Conservation (phyloP, 768 basidiomycete species). For the Lactarius quietus region DNA sequence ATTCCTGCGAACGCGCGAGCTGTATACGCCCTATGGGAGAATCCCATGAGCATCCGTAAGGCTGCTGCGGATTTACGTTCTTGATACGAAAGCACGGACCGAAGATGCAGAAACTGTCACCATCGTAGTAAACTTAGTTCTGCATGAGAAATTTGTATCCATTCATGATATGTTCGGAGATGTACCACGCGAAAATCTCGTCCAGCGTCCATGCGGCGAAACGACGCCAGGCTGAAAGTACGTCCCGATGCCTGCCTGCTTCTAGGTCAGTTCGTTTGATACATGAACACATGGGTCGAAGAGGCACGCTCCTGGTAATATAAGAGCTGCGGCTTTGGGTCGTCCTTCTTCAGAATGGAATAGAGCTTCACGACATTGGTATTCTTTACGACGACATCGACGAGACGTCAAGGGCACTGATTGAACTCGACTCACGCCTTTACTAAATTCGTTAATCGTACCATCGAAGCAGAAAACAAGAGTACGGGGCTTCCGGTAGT, state of each 20-base stretch:
- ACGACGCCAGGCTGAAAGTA: slow-evolving; percentile 16
- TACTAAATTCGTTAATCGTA: slow-evolving; percentile 46
- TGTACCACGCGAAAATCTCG: slow-evolving; percentile 15
- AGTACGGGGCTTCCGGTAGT: slow-evolving; percentile 35
- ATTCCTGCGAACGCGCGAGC: slow-evolving; percentile 74
- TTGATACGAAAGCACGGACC: slow-evolving; percentile 38
- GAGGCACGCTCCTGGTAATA: slow-evolving; percentile 14
- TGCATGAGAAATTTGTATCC: slow-evolving; percentile 80
- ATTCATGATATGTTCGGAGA: slow-evolving; percentile 38
- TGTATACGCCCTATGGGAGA: slow-evolving; percentile 68
- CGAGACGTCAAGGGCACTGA: not conserved
- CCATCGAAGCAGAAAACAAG: slow-evolving; percentile 72
- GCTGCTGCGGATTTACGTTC: not conserved
- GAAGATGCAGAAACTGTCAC: slow-evolving; percentile 73
- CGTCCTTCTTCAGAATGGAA: slow-evolving; percentile 58
- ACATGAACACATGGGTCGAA: too few species aligned
- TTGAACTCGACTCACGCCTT: not conserved
- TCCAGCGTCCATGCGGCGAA: slow-evolving; percentile 15
- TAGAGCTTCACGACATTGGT: slow-evolving; percentile 73
- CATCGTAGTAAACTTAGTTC: slow-evolving; percentile 61
- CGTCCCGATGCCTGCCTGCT: slow-evolving; percentile 14
- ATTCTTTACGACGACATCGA: slow-evolving; percentile 37
- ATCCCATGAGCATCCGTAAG: slow-evolving; percentile 45
- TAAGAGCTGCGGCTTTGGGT: slow-evolving; percentile 27
- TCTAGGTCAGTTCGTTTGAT: not conserved